Evolutionary conservation across 169 alveolate species (phyloP), one percentile per base, ranked within the genome.

Genomic region (Plasmodium gallinaceum): DNA sequence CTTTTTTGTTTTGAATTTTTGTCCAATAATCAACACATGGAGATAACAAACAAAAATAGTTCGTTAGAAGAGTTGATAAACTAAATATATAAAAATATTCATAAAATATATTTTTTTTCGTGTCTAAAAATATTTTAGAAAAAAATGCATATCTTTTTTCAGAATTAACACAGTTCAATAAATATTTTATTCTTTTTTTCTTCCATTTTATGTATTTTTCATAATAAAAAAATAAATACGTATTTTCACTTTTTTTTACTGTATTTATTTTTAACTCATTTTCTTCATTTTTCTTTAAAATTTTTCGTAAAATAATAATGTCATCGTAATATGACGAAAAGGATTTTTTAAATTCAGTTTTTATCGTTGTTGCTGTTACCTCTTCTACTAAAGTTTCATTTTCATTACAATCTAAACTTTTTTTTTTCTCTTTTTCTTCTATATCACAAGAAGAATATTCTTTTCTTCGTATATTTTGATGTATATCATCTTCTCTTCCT

Each of bases 1-100:
- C 71, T 51, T 86, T 86, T 70, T 61, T 86, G 24, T 43, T 71
- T 70, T 58, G 74, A 2, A 86, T 52, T 45, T 24, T 46, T 8
- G 54, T 46, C 92, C 92, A 86, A 10, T 86, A 42, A 18, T 86
- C 92, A 24, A 69, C 57, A 45, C 92, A 86, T 5, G 92, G 88
- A 20, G 88, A 18, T 16, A 86, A 64, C 2, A 86, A 37, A 71
- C 92, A 86, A 8, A 24, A 74, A 66, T 86, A 86, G 46, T 75
- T 86, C 6, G 92, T 71, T 22, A 86, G 61, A 51, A 86, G 78
- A 7, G 74, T 86, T n/a, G 74, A 71, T 60, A 86, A 60, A 43
- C 88, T 86, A 57, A 46, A 86, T 37, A 86, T 86, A 65, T 70
- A 86, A 54, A 70, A 86, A 86, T 86, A 86, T 71, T 86, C 92